Percentiles rank a stretch among this genome's conserved stretches.
phyloP scores from a whole-genome alignment of 768 basidiomycete species.

The Boletus subparvulus region DNA sequence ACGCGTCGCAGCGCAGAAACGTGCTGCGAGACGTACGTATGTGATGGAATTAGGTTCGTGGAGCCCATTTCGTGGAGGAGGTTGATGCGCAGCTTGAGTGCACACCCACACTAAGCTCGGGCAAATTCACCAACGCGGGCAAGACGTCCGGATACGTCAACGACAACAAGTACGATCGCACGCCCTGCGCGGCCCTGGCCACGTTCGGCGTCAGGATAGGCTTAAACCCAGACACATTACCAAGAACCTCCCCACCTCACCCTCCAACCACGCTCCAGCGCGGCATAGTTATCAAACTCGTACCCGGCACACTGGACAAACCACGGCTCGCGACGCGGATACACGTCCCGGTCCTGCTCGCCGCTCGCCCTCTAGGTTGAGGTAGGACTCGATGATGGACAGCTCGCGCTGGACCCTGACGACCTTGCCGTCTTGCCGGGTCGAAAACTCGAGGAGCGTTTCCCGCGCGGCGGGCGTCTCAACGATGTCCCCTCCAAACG shows the following conservation, averaged over 20 bases:
- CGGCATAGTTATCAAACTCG: conserved; percentile 78
- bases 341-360: conserved; percentile 79
- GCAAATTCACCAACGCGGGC: conserved; percentile 62
- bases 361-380: conserved; percentile 70
- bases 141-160: conserved; percentile 89
- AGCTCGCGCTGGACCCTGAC: conserved; percentile 82
- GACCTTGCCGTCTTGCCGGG: conserved; percentile 59
- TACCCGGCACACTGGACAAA: conserved; percentile 78
- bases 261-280: conserved; percentile 34
- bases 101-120: conserved; percentile 75
- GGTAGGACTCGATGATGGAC: conserved; percentile 78
- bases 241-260: conserved; percentile 81
- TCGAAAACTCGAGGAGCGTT: conserved; percentile 64
- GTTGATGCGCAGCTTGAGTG: conserved; percentile 96
- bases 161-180: conserved; percentile 86
- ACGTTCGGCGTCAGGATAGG: conserved; percentile 64
- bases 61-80: conserved; percentile 59
- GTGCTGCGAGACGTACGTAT: conserved; percentile 76
- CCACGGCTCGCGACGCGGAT: conserved; percentile 80
- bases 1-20: conserved; percentile 73
- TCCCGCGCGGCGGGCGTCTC: conserved; percentile 78
- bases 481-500: conserved; percentile 63
- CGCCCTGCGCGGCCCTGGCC: conserved; percentile 34
- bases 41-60: conserved; percentile 60
- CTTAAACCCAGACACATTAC: conserved; percentile 72